Evolutionary conservation across 441 rosid genomes (phyloP).

Genomic region (Biscutella laevigata): DNA sequence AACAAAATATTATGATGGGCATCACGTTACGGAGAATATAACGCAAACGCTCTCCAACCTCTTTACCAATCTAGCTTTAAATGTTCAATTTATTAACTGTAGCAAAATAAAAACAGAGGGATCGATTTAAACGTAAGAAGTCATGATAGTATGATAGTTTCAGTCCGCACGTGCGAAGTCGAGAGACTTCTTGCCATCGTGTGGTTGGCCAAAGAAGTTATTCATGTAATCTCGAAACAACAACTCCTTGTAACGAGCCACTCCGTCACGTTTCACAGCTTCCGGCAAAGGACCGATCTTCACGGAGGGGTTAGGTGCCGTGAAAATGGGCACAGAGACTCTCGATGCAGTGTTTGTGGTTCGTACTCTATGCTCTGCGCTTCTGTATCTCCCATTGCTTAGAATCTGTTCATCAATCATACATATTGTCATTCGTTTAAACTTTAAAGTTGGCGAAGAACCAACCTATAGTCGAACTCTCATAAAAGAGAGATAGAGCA

Average conservation of each 20-base stretch:
- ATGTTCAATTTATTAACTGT: neutral
- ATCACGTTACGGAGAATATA: too few relatives aligned
- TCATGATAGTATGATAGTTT: neutral
- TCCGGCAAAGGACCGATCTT: slow-evolving; percentile 40
- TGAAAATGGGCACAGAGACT: slow-evolving; percentile 56
- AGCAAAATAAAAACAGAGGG: neutral
- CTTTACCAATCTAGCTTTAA: too few relatives aligned
- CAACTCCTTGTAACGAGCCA: slow-evolving; percentile 39
- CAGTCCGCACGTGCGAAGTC: slow-evolving; percentile 33
- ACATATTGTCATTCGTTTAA: too few relatives aligned
- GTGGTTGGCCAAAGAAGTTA: slow-evolving; percentile 44
- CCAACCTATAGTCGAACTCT: too few relatives aligned
- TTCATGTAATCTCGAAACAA: slow-evolving; percentile 44
- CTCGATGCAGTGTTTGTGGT: slow-evolving; percentile 40
- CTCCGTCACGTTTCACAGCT: slow-evolving; percentile 38
- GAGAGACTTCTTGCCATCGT: slow-evolving; percentile 52
- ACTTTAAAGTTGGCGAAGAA: too few relatives aligned
- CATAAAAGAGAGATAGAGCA: too few relatives aligned
- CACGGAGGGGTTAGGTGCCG: slow-evolving; percentile 33
- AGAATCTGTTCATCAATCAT: slow-evolving; percentile 26
- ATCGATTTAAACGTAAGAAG: neutral
- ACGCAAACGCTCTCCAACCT: too few relatives aligned
- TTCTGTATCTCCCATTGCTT: slow-evolving; percentile 56
- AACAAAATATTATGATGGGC: too few relatives aligned
- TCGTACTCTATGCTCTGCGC: slow-evolving; percentile 54